These are phyloP conservation scores for Neonectria coccinea DNA, from an alignment of 2,329 filamentous ascomycete genomes.

Conservation along the genomic window DNA sequence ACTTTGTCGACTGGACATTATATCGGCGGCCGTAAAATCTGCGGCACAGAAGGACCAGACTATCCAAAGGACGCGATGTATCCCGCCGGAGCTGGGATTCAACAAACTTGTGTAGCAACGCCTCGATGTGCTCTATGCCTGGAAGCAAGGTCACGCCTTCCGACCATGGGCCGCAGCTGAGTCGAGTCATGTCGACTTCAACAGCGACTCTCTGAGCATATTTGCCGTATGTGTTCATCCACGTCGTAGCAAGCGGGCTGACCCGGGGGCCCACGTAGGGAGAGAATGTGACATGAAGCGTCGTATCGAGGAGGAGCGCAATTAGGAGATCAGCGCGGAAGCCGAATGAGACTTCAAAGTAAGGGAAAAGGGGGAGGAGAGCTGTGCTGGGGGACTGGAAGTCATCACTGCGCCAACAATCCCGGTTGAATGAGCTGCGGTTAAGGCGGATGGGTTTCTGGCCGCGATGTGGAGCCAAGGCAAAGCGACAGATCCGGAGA, in stretches of 20 bases:
- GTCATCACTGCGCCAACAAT: slow-evolving; percentile 51
- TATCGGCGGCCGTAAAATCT: slow-evolving; percentile 48
- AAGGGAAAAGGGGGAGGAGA: slow-evolving; percentile 41
- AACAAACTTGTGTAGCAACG: slow-evolving; percentile 47
- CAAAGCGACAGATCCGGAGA: slow-evolving; percentile 43
- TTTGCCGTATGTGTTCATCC: slow-evolving; percentile 50
- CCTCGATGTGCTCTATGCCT: slow-evolving; percentile 42
- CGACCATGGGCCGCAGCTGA: slow-evolving; percentile 48
- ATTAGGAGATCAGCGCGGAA: slow-evolving; percentile 54
- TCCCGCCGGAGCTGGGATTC: slow-evolving; percentile 40
- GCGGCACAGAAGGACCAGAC: slow-evolving; percentile 51
- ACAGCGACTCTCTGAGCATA: slow-evolving; percentile 53
- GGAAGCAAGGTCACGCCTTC: slow-evolving; percentile 42
- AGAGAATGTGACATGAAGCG: slow-evolving; percentile 55
- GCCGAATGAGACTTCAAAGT: slow-evolving; percentile 49
- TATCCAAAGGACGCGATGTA: slow-evolving; percentile 41
- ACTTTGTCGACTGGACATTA: neutral
- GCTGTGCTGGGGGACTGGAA: slow-evolving; percentile 48
- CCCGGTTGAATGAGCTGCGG: slow-evolving; percentile 40
- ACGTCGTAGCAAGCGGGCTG: slow-evolving; percentile 52
- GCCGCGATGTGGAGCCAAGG: slow-evolving; percentile 31
- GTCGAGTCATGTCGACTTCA: slow-evolving; percentile 56
- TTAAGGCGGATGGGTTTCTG: slow-evolving; percentile 48
- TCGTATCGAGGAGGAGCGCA: slow-evolving; percentile 49
- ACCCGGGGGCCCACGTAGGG: slow-evolving; percentile 50